Evolutionary conservation across 1,139 yeast genomes (phyloP).

Genomic region (Scheffersomyces quercinus): DNA sequence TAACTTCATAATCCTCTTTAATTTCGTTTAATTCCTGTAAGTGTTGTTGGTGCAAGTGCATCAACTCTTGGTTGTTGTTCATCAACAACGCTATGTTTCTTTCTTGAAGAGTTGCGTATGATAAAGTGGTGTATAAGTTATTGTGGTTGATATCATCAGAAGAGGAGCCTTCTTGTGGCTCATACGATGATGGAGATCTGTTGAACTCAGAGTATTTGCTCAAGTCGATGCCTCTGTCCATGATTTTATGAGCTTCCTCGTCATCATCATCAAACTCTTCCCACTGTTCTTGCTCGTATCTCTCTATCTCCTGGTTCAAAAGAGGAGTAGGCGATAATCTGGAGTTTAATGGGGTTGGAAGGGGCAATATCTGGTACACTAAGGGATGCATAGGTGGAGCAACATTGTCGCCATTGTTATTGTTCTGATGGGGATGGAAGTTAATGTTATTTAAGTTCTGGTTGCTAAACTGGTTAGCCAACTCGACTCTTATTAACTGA

Average conservation of each 20-base stretch:
- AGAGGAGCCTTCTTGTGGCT: conserved; percentile 5
- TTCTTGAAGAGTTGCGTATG: conserved; percentile 31
- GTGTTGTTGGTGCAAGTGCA: conserved; percentile 19
- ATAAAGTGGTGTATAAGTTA: conserved; percentile 31
- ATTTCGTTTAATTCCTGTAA: conserved; percentile 18
- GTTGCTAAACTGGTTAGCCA: conserved; percentile 14
- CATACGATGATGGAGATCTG: not conserved
- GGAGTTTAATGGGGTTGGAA: conserved; percentile 9
- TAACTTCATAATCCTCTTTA: conserved; percentile 14
- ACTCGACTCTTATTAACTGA: conserved; percentile 30
- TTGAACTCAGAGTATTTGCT: conserved; percentile 26
- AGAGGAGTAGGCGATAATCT: conserved; percentile 13
- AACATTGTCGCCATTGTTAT: conserved; percentile 4
- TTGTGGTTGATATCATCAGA: conserved; percentile 15
- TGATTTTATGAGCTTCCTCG: conserved; percentile 8
- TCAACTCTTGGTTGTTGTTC: conserved; percentile 21
- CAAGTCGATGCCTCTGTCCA: conserved; percentile 30
- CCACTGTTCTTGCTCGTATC: conserved; percentile 31
- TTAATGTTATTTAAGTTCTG: conserved; percentile 1
- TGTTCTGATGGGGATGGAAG: conserved; percentile 2
- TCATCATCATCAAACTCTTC: conserved; percentile 18
- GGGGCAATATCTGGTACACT: conserved; percentile 29
- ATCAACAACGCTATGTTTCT: conserved; percentile 25
- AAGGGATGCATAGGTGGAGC: conserved; percentile 25
- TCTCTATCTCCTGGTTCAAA: conserved; percentile 26